Conservation (phyloP, 2,329 filamentous ascomycete genomes). For the Teratosphaeria pseudoeucalypti region DNA sequence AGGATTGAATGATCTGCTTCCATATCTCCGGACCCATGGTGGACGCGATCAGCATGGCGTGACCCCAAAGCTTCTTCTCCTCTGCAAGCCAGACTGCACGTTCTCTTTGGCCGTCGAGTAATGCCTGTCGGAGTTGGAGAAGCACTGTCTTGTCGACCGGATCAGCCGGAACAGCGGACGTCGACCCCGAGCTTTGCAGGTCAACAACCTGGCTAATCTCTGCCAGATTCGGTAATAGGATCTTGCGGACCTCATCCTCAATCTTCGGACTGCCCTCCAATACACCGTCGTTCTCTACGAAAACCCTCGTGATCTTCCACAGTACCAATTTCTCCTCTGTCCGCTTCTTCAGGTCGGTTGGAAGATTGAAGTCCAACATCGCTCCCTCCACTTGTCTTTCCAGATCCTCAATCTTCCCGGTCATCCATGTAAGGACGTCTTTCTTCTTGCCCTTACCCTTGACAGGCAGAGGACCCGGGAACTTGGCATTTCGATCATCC, state of each 20-base stretch:
- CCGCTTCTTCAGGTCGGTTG: conserved; percentile 56
- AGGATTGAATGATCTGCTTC: conserved; percentile 90
- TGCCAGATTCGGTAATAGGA: conserved; percentile 54
- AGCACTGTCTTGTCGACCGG: conserved; percentile 59
- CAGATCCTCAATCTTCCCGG: conserved; percentile 60
- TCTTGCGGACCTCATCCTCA: conserved; percentile 62
- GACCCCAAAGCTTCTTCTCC: conserved; percentile 89
- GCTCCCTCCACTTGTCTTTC: conserved; percentile 44
- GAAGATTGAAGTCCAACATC: conserved; percentile 40
- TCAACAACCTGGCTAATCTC: conserved; percentile 27
- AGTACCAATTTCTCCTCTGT: conserved; percentile 69
- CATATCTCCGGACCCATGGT: conserved; percentile 66
- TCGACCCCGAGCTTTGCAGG: conserved; percentile 23
- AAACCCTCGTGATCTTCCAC: conserved; percentile 73
- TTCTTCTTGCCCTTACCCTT: conserved; percentile 97
- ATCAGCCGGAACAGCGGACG: conserved; percentile 41
- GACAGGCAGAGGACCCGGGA: conserved; percentile 78
- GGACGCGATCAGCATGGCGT: conserved; percentile 83
- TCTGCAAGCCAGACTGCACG: conserved; percentile 89
- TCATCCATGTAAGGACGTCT: conserved; percentile 74
- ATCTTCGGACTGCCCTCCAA: conserved; percentile 58
- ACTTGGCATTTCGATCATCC: conserved; percentile 62
- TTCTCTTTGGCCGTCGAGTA: conserved; percentile 74
- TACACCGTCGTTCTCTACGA: conserved; percentile 77
- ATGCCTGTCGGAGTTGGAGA: conserved; percentile 59